These are phyloP conservation scores for Magnusiomyces suaveolens DNA, from an alignment of 1,139 yeast species.

Conservation along the genomic window DNA sequence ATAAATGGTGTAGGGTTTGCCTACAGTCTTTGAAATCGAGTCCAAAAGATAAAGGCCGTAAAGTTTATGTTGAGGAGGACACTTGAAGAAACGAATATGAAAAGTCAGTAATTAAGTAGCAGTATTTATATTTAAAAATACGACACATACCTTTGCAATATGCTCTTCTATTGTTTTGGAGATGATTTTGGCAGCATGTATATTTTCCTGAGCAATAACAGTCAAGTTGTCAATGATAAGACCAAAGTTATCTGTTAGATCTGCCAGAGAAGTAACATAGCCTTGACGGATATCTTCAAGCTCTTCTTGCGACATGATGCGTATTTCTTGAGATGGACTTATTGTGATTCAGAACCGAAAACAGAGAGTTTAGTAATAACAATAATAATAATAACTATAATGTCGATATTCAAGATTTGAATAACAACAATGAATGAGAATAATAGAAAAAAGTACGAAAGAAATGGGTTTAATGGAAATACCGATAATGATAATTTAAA, in stretches of 20 bases:
- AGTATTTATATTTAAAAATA: not conserved
- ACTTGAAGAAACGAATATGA: slow-evolving; percentile 23
- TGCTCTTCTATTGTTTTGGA: slow-evolving; percentile 61
- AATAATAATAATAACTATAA: no score
- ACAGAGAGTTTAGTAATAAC: not conserved
- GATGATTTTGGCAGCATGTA: slow-evolving; percentile 65
- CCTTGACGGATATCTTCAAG: slow-evolving; percentile 46
- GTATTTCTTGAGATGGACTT: not conserved
- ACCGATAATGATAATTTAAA: no score
- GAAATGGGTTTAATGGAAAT: no score
- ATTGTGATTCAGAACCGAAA: slow-evolving; percentile 1
- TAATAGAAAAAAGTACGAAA: no score
- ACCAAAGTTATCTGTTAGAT: slow-evolving; percentile 77
- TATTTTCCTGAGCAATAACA: slow-evolving; percentile 77
- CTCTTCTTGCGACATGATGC: slow-evolving; percentile 22
- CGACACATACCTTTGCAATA: slow-evolving; percentile 44
- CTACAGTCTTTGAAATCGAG: slow-evolving; percentile 87
- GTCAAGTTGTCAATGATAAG: slow-evolving; percentile 85
- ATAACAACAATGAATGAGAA: no score
- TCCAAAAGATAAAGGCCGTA: slow-evolving; percentile 78
- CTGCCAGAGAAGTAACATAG: slow-evolving; percentile 57
- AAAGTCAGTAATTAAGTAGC: not conserved
- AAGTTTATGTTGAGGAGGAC: slow-evolving; percentile 73
- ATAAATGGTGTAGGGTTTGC: slow-evolving; percentile 72
- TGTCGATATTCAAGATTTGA: no score